Evolutionary conservation across 140 eudicot species (phyloP), one percentile per base, ranked within the genome.

Genomic region (Ambrosia hybrid): DNA sequence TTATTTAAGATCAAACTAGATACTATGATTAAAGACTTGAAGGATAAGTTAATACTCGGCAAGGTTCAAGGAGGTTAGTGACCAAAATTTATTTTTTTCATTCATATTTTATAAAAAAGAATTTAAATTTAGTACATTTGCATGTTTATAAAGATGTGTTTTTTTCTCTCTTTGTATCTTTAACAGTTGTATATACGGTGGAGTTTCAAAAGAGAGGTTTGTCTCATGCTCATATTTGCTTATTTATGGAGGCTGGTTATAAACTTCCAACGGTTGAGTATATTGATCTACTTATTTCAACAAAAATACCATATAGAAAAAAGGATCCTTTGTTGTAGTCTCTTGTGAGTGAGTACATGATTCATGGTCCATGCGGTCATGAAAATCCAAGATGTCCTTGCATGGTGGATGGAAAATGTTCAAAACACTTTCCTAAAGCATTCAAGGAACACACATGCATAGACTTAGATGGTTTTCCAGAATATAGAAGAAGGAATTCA

Each of bases 331-430:
- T 6, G 6, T 59, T 59, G 5, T 30, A 59, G 10, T 30, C n/a
- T 21, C 45, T 59, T 21, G 45, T 59, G 5, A 59, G 14, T 2
- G 65, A 59, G 38, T 59, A 30, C 41, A 59, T 59, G 65, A 59
- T 59, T 33, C 65, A 59, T 59, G 65, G 65, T 59, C 65, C 65
- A 7, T 21, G 63, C 21, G 63, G 63, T 6, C 4, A 1, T 57
- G 36, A 21, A 4, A 57, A 57, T 57, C 3, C 3, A 21, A 53
- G 14, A 0, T 53, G 59, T 53, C 59, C 59, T n/a, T 53, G 17
- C 59, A 53, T 57, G 63, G 7, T 7, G 5, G 38, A 57, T 3
- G 26, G 9, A 6, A 57, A 57, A 37, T 57, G 63, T 21, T 59
- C 65, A 2, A 59, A 59, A 11, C 33, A 21, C 2, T 33, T 17